A percentile compares a stretch with the other conserved stretches of the same genome.
These are phyloP conservation scores for Phytopythium kandeliae DNA, from an alignment of 352 stramenopile genomes.

Conservation along the genomic window DNA sequence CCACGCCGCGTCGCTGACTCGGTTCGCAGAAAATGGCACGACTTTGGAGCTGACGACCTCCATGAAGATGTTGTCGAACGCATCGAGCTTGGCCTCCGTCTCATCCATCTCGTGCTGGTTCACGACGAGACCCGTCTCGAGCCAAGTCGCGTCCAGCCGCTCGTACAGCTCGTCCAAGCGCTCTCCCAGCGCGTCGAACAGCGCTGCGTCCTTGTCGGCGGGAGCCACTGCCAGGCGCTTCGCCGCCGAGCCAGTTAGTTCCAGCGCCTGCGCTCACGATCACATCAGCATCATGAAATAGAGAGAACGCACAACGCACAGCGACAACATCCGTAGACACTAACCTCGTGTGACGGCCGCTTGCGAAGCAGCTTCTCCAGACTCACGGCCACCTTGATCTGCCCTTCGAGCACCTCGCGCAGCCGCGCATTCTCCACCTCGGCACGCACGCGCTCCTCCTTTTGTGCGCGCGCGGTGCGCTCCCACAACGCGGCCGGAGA, in stretches of 20 bases:
- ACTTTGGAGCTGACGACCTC: constrained; percentile 16
- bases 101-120: constrained; percentile 9
- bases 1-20: constrained; percentile 10
- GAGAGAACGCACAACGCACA: neutral
- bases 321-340: neutral
- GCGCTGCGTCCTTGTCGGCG: neutral
- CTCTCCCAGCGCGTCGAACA: constrained; percentile 6
- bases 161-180: constrained; percentile 10
- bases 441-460: constrained; percentile 21
- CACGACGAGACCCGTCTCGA: constrained; percentile 6
- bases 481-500: constrained; percentile 17
- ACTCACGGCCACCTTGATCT: constrained; percentile 20
- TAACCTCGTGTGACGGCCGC: constrained; percentile 9
- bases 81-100: constrained; percentile 13
- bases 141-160: constrained; percentile 12
- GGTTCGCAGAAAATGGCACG: constrained; percentile 12
- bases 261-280: neutral
- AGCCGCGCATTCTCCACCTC: constrained; percentile 35
- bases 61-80: constrained; percentile 8
- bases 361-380: constrained; percentile 25
- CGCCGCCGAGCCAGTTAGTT: neutral
- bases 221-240: constrained; percentile 3
- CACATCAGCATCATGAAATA: neutral
- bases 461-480: constrained; percentile 26
- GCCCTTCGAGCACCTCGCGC: constrained; percentile 14